A percentile compares a stretch with the other conserved stretches of the same genome.
phyloP scores from a whole-genome alignment of 441 rosid genomes.

The Arabidopsis lyrata region DNA sequence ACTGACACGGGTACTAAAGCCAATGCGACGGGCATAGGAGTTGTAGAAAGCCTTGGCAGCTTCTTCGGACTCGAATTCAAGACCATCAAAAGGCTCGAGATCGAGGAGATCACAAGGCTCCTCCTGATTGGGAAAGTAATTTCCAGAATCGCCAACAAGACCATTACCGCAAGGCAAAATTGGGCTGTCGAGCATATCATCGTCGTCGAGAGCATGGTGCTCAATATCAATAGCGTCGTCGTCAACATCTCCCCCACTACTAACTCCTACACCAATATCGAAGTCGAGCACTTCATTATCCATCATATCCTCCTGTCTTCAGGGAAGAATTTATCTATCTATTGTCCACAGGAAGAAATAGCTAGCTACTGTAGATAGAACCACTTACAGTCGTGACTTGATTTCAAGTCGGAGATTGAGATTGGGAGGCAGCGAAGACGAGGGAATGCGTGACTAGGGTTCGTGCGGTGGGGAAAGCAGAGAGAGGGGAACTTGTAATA shows the following conservation, averaged over 20 bases:
- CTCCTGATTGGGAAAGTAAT: slow-evolving; percentile 54
- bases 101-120: slow-evolving; percentile 69
- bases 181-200: slow-evolving; percentile 70
- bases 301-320: slow-evolving; percentile 59
- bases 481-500: background rate
- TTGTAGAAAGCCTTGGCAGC: slow-evolving; percentile 92
- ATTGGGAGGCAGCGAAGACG: slow-evolving; percentile 13
- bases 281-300: slow-evolving; percentile 86
- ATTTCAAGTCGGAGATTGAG: background rate
- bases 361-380: background rate
- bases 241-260: slow-evolving; percentile 60
- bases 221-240: slow-evolving; percentile 70
- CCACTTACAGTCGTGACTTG: slow-evolving; percentile 20
- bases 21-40: slow-evolving; percentile 85
- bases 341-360: background rate
- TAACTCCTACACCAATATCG: slow-evolving; percentile 73
- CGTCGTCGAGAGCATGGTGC: slow-evolving; percentile 55
- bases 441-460: background rate
- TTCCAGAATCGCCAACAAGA: slow-evolving; percentile 42
- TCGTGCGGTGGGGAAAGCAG: background rate
- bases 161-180: slow-evolving; percentile 34
- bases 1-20: slow-evolving; percentile 94
- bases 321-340: background rate
- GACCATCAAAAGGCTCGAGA: slow-evolving; percentile 90
- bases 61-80: slow-evolving; percentile 96